Conservation (phyloP, 805 yeast species). For the Ascoidea rubescens region DNA sequence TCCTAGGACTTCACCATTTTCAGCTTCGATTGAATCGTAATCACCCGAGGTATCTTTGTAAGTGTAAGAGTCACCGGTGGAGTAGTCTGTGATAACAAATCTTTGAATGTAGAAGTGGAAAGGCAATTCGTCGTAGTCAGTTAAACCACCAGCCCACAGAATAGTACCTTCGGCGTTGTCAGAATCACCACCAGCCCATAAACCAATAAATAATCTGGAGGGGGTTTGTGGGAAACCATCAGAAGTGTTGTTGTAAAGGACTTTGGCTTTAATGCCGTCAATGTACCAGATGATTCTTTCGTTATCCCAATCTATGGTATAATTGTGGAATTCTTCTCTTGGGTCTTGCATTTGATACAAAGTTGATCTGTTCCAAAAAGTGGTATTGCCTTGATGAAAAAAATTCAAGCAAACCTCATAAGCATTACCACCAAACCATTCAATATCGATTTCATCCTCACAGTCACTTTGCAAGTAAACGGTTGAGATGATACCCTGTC, state of each 20-base stretch:
- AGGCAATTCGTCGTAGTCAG: constrained; percentile 37
- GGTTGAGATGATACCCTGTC: constrained; percentile 50
- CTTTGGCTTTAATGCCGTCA: constrained; percentile 46
- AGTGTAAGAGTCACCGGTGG: constrained; percentile 28
- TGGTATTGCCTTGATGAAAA: constrained; percentile 51
- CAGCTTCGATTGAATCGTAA: constrained; percentile 29
- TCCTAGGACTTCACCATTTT: constrained; percentile 35
- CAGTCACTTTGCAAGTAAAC: constrained; percentile 52
- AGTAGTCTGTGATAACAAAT: constrained; percentile 35
- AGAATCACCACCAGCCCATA: constrained; percentile 40
- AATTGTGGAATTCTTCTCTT: constrained; percentile 38
- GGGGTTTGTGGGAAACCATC: constrained; percentile 64
- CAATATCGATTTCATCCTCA: constrained; percentile 60
- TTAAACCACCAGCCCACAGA: constrained; percentile 46
- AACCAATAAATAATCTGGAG: constrained; percentile 29
- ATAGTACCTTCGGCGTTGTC: constrained; percentile 35
- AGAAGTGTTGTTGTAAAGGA: constrained; percentile 26
- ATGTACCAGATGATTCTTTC: constrained; percentile 39
- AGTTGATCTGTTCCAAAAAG: constrained; percentile 50
- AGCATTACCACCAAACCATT: constrained; percentile 56
- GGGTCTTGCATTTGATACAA: constrained; percentile 36
- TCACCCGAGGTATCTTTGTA: constrained; percentile 26
- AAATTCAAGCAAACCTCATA: constrained; percentile 45
- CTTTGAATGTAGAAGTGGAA: constrained; percentile 36
- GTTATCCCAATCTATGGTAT: constrained; percentile 54